Conservation (phyloP, 345 rosid species). For the Cardamine chenopodiifolia region DNA sequence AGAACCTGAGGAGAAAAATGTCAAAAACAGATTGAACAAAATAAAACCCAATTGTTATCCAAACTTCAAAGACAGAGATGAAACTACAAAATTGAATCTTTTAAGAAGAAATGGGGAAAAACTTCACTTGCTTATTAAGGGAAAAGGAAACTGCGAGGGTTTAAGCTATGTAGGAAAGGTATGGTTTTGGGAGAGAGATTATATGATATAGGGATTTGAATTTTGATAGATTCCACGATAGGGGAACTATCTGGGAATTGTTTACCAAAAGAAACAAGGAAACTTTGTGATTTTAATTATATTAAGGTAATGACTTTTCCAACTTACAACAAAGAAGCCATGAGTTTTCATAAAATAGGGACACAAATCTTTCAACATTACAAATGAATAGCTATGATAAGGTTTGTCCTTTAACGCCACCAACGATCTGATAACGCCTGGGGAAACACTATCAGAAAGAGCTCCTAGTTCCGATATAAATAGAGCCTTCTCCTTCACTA, state of each 20-base stretch:
- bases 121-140: constrained; percentile 7
- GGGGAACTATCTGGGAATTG: constrained; percentile 19
- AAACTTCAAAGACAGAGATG: background rate
- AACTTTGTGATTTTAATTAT: background rate
- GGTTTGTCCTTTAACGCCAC: constrained; percentile 65
- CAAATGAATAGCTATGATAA: constrained; percentile 1
- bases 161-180: constrained; percentile 29
- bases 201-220: constrained; percentile 12
- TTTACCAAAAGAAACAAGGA: background rate
- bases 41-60: background rate
- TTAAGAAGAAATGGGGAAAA: background rate
- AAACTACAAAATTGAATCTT: constrained; percentile 15
- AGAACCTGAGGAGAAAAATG: constrained; percentile 1
- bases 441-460: constrained; percentile 71
- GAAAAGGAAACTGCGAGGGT: constrained; percentile 10
- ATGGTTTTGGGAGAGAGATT: constrained; percentile 15
- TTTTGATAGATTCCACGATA: constrained; percentile 10
- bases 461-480: constrained; percentile 68
- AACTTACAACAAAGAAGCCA: background rate
- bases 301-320: constrained; percentile 5
- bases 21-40: background rate
- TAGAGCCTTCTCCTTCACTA: constrained; percentile 70
- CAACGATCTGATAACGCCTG: constrained; percentile 63
- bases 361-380: constrained; percentile 3
- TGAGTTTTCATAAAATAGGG: background rate